Evolutionary conservation across 345 rosid genomes (phyloP).

Genomic region (Arabis alpina): DNA sequence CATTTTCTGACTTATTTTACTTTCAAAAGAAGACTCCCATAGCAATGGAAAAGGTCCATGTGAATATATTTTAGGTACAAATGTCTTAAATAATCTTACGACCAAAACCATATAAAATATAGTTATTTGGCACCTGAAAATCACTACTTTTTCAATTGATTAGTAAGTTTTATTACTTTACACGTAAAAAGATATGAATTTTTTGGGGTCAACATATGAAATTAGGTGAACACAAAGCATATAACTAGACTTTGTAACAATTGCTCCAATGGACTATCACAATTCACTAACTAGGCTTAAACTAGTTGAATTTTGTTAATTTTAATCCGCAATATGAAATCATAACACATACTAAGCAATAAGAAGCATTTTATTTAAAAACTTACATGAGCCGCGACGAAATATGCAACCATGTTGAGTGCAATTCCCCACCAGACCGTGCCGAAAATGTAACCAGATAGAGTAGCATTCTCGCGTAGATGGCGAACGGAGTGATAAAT

Average conservation of each 20-base stretch:
- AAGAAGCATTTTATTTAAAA: not conserved
- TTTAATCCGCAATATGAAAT: not conserved
- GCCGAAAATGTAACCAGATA: conserved; percentile 93
- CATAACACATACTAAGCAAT: not conserved
- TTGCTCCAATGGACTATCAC: not conserved
- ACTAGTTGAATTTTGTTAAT: not conserved
- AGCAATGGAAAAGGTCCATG: conserved; percentile 42
- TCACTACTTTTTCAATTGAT: not conserved
- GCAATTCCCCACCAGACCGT: conserved; percentile 98
- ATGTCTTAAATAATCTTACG: conserved; percentile 10
- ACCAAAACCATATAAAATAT: not conserved
- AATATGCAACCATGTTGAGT: conserved; percentile 91
- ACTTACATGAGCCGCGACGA: conserved; percentile 95
- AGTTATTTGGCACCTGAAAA: conserved; percentile 23
- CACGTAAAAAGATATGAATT: not conserved
- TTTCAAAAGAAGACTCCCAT: conserved; percentile 28
- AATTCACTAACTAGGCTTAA: conserved; percentile 5
- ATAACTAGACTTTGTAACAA: not conserved
- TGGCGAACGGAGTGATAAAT: conserved; percentile 86
- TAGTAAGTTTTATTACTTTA: not conserved
- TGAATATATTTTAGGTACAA: conserved; percentile 27
- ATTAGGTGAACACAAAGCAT: not conserved
- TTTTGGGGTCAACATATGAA: too few species aligned
- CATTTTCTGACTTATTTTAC: conserved; percentile 26
- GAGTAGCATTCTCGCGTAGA: conserved; percentile 82